Percentiles rank a stretch among this genome's conserved stretches.
These are phyloP conservation scores for Sanghuangporus weigelae DNA, from an alignment of 1,284 basidiomycete species.

Conservation along the genomic window DNA sequence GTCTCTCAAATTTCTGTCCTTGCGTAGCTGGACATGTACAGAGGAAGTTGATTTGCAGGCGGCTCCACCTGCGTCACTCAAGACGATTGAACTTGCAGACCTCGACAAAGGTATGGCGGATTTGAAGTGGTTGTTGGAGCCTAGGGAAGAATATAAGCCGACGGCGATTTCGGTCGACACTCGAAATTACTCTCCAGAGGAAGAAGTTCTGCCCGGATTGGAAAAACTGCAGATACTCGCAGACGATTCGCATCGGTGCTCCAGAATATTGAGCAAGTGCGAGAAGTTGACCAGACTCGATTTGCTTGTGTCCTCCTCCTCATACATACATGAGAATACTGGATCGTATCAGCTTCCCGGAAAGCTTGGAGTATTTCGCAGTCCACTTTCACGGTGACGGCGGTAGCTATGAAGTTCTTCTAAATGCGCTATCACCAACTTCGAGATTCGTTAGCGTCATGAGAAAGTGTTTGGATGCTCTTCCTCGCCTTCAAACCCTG, in stretches of 20 bases:
- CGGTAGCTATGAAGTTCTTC: background rate
- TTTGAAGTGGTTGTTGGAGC: too few species aligned
- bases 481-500: too few species aligned
- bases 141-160: too few species aligned
- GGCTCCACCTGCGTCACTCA: background rate
- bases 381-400: background rate
- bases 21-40: background rate
- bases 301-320: background rate
- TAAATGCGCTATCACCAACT: background rate
- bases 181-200: too few species aligned
- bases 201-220: too few species aligned
- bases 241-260: too few species aligned
- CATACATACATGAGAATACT: background rate
- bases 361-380: background rate
- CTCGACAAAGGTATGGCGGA: background rate
- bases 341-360: background rate
- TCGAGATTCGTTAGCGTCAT: background rate
- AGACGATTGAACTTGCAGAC: background rate
- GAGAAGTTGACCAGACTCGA: background rate
- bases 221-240: too few species aligned
- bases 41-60: background rate
- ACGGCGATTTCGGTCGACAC: too few species aligned
- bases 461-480: background rate
- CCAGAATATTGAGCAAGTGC: background rate
- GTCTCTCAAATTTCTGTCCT: background rate